Base-by-base conservation (phyloP, 257 asterid species). In the Perilla frutescens region DNA sequence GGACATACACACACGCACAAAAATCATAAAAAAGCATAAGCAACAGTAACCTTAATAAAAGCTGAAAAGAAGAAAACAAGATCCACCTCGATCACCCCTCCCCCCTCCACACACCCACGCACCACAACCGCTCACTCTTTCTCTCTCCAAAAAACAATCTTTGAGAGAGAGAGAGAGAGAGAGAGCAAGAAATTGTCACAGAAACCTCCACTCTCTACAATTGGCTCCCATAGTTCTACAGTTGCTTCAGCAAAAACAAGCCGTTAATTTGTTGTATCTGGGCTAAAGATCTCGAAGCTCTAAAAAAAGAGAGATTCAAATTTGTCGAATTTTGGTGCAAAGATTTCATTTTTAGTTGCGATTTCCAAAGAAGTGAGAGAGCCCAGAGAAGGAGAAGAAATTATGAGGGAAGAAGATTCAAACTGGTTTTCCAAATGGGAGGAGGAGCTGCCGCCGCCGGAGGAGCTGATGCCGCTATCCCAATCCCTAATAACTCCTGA, bases 351-450 rank as follows among this genome's bases (percentile, higher is more conserved):
- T 56, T 62, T 32, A 5, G 8, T 29, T 26, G 50, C 11, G 11
- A 37, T 39, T 51, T 51, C 69, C 69, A 63, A 7, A 40, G 8
- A 43, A 53, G 69, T 31, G 41, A 29, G 6, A 0, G 56, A 7
- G 49, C n/a, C 50, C 32, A 15, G 51, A 50, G 45, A 11, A 29
- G 31, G 14, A 20, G 26, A 13, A 39, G 26, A 47, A 63, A 34
- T 4, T 36, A 92, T 92, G 98, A 92, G 91, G 53, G 98, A 88
- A 43, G 96, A 92, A 7, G 92, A 92, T 49, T 83, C 96, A 9
- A 92, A 87, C 70, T 88, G 98, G 98, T 92, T 90, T 68, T 69
- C 86, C 9, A 90, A 82, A 80, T 92, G 98, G 98, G 96, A 87
- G 67, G 96, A 92, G 0, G 85, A 92, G 68, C 66, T 90, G 36